A percentile compares a stretch with the other conserved stretches of the same genome.
Evolutionary conservation across 192 early-diverging fungal species (phyloP).

Genomic region (Podila minutissima): DNA sequence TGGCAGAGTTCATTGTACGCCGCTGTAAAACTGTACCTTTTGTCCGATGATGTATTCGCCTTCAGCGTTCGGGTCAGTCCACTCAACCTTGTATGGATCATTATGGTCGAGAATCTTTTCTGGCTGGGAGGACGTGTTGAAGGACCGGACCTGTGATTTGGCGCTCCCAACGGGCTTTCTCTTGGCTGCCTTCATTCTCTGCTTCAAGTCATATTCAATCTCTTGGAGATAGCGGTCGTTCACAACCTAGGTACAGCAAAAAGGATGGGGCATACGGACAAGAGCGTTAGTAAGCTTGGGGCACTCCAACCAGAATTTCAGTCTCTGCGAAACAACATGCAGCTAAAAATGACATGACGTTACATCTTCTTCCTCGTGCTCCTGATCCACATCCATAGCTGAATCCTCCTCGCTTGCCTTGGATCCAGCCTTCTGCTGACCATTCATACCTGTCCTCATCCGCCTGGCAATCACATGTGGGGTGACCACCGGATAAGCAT

Average conservation of each 20-base stretch:
- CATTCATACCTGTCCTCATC: constrained; percentile 24
- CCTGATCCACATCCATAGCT: constrained; percentile 38
- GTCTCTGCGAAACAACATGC: too few relatives aligned
- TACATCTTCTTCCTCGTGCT: constrained; percentile 40
- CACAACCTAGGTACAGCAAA: constrained; percentile 11
- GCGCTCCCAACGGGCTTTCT: constrained; percentile 81
- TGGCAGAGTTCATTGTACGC: too few relatives aligned
- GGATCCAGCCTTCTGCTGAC: neutral
- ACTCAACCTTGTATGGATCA: constrained; percentile 91
- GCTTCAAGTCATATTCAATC: constrained; percentile 76
- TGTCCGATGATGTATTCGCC: constrained; percentile 66
- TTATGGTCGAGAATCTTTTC: constrained; percentile 88
- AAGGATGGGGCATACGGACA: neutral
- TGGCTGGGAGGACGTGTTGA: constrained; percentile 70
- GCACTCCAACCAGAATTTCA: too few relatives aligned
- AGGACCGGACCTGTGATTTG: constrained; percentile 73
- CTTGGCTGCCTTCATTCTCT: constrained; percentile 85
- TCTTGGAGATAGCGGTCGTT: constrained; percentile 50
- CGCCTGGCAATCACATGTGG: constrained; percentile 85
- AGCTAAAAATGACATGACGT: too few relatives aligned
- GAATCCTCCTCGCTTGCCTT: constrained; percentile 18
- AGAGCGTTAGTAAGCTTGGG: too few relatives aligned
- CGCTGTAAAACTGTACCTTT: constrained; percentile 57
- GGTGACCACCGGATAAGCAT: constrained; percentile 78
- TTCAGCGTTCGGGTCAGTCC: constrained; percentile 66